These are phyloP conservation scores for Suhomyces taliae DNA, from an alignment of 1,139 yeast genomes.

Conservation along the genomic window DNA sequence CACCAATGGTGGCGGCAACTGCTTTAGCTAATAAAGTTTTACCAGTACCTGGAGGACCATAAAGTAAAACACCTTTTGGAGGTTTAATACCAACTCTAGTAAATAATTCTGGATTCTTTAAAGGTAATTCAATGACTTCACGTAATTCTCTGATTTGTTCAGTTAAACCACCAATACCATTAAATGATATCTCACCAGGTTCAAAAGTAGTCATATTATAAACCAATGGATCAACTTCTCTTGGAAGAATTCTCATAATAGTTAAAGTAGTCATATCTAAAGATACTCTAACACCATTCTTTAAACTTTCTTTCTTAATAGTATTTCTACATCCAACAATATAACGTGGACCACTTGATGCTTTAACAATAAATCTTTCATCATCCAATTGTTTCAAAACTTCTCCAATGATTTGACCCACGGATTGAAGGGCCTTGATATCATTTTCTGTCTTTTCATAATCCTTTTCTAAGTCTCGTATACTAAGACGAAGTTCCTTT, in stretches of 20 bases:
- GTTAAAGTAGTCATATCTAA: conserved; percentile 97
- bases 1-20: conserved; percentile 98
- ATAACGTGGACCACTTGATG: conserved; percentile 96
- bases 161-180: conserved; percentile 94
- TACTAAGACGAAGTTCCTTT: conserved; percentile 78
- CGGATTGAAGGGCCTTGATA: conserved; percentile 94
- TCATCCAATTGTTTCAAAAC: conserved; percentile 94
- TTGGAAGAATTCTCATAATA: conserved; percentile 93
- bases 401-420: conserved; percentile 97
- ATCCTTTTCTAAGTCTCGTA: conserved; percentile 80
- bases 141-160: conserved; percentile 96
- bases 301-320: conserved; percentile 76
- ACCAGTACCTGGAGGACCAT: conserved; percentile 99
- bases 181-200: conserved; percentile 94
- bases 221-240: conserved; percentile 98
- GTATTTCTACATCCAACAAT: conserved; percentile 97
- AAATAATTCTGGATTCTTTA: conserved; percentile 95
- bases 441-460: conserved; percentile 95
- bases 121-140: conserved; percentile 96
- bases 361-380: conserved; percentile 94
- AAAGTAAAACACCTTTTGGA: conserved; percentile 94
- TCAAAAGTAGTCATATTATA: conserved; percentile 98
- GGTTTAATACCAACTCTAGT: conserved; percentile 96
- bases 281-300: conserved; percentile 95
- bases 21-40: conserved; percentile 95